A percentile compares a stretch with the other conserved stretches of the same genome.
Evolutionary conservation across 345 rosid species (phyloP).

Genomic region (Hevea brasiliensis): DNA sequence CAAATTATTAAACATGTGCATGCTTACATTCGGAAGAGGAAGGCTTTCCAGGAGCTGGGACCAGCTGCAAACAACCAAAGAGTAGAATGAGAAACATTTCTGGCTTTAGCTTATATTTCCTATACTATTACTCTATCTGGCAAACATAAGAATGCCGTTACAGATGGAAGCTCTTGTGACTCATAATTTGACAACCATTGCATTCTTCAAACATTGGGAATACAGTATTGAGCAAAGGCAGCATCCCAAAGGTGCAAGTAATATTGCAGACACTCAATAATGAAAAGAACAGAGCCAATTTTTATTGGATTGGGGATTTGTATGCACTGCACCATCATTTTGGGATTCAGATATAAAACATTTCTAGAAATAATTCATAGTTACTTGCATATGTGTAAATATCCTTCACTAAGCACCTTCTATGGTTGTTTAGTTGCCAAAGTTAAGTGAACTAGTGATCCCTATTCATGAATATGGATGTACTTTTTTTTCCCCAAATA

Average conservation of each 20-base stretch:
- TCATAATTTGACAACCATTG: neutral
- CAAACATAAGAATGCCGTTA: too few relatives aligned
- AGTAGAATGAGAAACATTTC: conserved; percentile 28
- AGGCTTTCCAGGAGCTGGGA: conserved; percentile 89
- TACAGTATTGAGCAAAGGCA: conserved; percentile 17
- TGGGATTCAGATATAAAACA: neutral
- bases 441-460: conserved; percentile 41
- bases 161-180: too few relatives aligned
- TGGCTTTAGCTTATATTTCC: neutral
- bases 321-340: neutral
- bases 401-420: conserved; percentile 15
- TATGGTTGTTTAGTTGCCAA: conserved; percentile 24
- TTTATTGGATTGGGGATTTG: conserved; percentile 17
- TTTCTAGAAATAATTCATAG: neutral
- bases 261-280: conserved; percentile 6
- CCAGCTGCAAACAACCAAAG: conserved; percentile 60
- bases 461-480: conserved; percentile 35
- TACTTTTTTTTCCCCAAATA: conserved; percentile 31
- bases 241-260: conserved; percentile 8
- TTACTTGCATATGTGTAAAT: conserved; percentile 1
- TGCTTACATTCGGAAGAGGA: conserved; percentile 88
- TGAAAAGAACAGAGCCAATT: neutral
- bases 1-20: neutral
- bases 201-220: conserved; percentile 13
- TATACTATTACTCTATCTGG: too few relatives aligned